Evolutionary conservation across 345 rosid species (phyloP).

Genomic region (Mangifera indica): DNA sequence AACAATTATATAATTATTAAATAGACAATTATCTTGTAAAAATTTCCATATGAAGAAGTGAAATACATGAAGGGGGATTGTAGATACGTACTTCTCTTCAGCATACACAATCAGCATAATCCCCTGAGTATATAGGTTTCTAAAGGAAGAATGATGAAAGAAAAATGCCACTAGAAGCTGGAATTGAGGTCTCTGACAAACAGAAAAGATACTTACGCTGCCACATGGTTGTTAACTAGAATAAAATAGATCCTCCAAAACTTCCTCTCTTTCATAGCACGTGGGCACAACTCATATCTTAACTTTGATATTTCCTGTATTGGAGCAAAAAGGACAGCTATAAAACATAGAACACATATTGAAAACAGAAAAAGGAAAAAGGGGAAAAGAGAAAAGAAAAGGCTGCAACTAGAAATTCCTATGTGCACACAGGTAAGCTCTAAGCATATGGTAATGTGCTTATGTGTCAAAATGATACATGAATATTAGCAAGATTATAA

Average conservation of each 20-base stretch:
- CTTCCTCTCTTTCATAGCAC: conserved; percentile 62
- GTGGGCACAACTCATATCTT: conserved; percentile 64
- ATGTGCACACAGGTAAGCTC: too few relatives aligned
- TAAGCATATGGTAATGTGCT: background rate
- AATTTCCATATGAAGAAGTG: background rate
- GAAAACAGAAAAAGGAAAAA: background rate
- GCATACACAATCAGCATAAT: background rate
- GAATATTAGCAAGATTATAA: background rate
- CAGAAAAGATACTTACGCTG: conserved; percentile 39
- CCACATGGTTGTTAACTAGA: conserved; percentile 50
- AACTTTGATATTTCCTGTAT: conserved; percentile 60
- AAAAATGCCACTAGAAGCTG: background rate
- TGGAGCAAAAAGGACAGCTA: conserved; percentile 4
- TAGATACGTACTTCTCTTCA: background rate
- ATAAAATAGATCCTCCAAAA: conserved; percentile 73
- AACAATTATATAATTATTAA: too few relatives aligned
- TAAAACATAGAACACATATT: background rate
- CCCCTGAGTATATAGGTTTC: background rate
- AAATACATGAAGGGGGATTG: background rate
- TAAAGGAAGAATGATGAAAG: background rate
- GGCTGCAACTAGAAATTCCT: background rate
- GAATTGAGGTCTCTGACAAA: conserved; percentile 6
- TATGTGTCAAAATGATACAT: background rate
- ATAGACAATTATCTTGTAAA: too few relatives aligned
- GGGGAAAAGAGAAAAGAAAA: background rate